phyloP scores from a whole-genome alignment of 2,329 filamentous ascomycete species.

The Botryosphaeria dothidea region DNA sequence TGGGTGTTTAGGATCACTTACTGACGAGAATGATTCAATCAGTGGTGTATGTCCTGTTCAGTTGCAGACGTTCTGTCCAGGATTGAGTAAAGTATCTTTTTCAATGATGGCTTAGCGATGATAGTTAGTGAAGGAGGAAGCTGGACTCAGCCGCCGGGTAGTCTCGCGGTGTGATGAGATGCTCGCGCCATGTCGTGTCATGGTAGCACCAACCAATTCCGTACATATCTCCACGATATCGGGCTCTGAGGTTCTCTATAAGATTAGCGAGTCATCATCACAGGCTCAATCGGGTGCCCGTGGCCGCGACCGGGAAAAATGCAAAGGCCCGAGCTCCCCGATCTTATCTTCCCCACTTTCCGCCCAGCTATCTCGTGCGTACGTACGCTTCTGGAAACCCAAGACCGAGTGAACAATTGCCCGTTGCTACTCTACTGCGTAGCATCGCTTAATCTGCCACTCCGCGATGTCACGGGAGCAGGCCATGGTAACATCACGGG shows the following conservation, averaged over 20 bases:
- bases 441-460: neutral
- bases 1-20: constrained; percentile 25
- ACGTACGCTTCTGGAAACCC: neutral
- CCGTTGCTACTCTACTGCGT: neutral
- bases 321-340: neutral
- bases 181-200: too few species aligned
- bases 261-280: neutral
- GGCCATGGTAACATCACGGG: neutral
- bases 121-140: too few species aligned
- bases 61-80: too few species aligned
- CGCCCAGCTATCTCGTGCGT: neutral
- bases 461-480: neutral
- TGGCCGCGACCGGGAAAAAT: neutral
- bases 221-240: too few species aligned
- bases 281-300: neutral
- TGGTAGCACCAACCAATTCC: too few species aligned
- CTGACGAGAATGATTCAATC: neutral
- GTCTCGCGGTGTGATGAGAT: too few species aligned
- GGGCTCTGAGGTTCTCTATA: too few species aligned
- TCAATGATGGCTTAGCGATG: too few species aligned
- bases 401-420: neutral
- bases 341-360: constrained; percentile 3
- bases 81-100: too few species aligned
- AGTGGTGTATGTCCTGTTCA: too few species aligned
- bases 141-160: too few species aligned